A percentile compares a stretch with the other conserved stretches of the same genome.
These are phyloP conservation scores for Begonia loranthoides DNA, from an alignment of 306 rosid species.

Conservation along the genomic window DNA sequence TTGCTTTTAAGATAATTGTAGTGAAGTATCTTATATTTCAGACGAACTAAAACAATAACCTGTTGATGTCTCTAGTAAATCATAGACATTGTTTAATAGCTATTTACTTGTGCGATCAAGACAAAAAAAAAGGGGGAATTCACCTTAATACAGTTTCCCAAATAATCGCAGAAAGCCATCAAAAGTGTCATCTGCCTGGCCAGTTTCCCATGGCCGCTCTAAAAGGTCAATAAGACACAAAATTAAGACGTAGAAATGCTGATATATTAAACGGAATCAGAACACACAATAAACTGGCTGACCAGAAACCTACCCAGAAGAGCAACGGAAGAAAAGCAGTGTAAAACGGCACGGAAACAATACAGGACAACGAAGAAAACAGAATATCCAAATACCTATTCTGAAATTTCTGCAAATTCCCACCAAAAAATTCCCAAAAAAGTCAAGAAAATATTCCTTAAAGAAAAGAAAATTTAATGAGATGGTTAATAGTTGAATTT, in stretches of 20 bases:
- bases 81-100: too few relatives aligned
- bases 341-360: slow-evolving; percentile 90
- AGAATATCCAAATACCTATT: slow-evolving; percentile 48
- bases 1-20: too few relatives aligned
- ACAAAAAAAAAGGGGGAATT: background rate
- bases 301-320: slow-evolving; percentile 56
- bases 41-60: too few relatives aligned
- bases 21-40: too few relatives aligned
- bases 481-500: background rate
- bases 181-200: slow-evolving; percentile 91
- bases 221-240: slow-evolving; percentile 11
- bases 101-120: too few relatives aligned
- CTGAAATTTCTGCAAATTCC: slow-evolving; percentile 37
- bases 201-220: slow-evolving; percentile 96
- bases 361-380: slow-evolving; percentile 66
- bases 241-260: slow-evolving; percentile 3
- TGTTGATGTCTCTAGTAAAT: too few relatives aligned
- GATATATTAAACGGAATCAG: background rate
- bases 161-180: slow-evolving; percentile 91
- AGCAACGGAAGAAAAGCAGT: slow-evolving; percentile 90
- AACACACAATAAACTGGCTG: slow-evolving; percentile 1
- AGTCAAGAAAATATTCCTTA: too few relatives aligned
- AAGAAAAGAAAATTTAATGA: background rate
- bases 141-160: slow-evolving; percentile 79
- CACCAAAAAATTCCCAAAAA: background rate